Percentiles rank a stretch among this genome's conserved stretches.
Conservation (phyloP, 352 stramenopile genomes). For the Phytopythium aichiense region DNA sequence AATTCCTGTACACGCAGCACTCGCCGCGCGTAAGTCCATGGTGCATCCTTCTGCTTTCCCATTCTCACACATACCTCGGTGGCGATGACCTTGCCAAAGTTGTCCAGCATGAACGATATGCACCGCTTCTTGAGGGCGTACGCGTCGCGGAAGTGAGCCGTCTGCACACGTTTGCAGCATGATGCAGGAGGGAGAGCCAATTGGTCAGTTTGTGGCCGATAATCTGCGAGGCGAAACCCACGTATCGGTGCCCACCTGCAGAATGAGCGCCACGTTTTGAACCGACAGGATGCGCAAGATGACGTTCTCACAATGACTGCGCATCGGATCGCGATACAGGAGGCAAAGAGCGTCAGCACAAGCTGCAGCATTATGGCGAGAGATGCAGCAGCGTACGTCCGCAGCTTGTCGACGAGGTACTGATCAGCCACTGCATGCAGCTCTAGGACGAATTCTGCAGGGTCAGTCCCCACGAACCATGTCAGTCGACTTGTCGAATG, state of each 20-base stretch:
- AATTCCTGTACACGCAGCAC: constrained; percentile 37
- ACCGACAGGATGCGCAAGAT: constrained; percentile 68
- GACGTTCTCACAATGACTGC: constrained; percentile 69
- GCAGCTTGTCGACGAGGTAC: constrained; percentile 68
- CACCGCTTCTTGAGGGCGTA: constrained; percentile 78
- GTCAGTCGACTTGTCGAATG: neutral
- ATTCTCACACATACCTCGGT: constrained; percentile 37
- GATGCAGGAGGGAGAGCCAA: neutral
- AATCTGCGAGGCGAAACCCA: neutral
- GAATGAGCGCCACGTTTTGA: constrained; percentile 71
- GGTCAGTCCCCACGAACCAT: neutral
- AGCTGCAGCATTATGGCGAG: neutral
- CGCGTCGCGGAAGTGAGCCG: constrained; percentile 63
- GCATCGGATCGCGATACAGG: neutral
- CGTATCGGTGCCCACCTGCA: constrained; percentile 35
- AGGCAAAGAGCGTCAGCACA: neutral
- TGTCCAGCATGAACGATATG: constrained; percentile 77
- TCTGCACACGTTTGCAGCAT: constrained; percentile 22
- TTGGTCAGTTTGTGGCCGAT: neutral
- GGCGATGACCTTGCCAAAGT: constrained; percentile 71
- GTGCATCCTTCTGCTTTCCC: constrained; percentile 1
- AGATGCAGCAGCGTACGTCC: constrained; percentile 26
- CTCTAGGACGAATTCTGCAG: constrained; percentile 74
- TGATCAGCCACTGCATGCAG: constrained; percentile 82
- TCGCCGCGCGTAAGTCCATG: neutral